A percentile compares a stretch with the other conserved stretches of the same genome.
These are phyloP conservation scores for Rhynchospora breviuscula DNA, from an alignment of 176 grass and related monocot genomes.

Conservation along the genomic window DNA sequence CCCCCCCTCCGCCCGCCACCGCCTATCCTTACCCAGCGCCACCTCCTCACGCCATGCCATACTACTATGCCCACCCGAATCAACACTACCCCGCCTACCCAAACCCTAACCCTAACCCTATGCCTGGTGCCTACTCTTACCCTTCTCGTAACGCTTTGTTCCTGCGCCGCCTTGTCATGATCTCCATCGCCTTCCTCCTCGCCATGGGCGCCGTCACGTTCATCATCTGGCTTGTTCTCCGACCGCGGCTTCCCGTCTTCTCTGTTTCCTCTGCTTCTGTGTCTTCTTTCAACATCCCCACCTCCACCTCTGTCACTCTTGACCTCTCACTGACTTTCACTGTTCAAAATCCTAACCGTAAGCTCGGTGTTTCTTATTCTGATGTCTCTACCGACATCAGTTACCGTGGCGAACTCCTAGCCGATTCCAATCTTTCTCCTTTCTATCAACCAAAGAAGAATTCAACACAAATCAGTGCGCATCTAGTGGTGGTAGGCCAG, in stretches of 20 bases:
- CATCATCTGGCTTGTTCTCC: constrained; percentile 89
- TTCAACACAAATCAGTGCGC: constrained; percentile 41
- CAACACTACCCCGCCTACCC: constrained; percentile 37
- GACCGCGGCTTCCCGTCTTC: constrained; percentile 55
- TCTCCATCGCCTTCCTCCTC: constrained; percentile 47
- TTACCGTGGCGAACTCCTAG: constrained; percentile 36
- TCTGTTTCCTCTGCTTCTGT: constrained; percentile 49
- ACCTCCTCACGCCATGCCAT: constrained; percentile 14
- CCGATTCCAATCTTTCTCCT: constrained; percentile 50
- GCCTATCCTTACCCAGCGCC: constrained; percentile 42
- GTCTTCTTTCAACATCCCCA: constrained; percentile 47
- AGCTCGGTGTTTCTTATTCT: constrained; percentile 68
- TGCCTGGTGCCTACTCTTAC: constrained; percentile 8
- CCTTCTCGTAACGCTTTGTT: constrained; percentile 39
- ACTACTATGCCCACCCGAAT: constrained; percentile 24
- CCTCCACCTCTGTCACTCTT: constrained; percentile 46
- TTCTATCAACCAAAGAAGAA: constrained; percentile 49
- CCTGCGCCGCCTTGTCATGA: constrained; percentile 59
- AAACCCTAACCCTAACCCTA: constrained; percentile 35
- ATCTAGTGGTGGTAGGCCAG: constrained; percentile 38
- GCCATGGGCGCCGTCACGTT: constrained; percentile 56
- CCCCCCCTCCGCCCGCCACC: neutral
- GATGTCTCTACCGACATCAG: constrained; percentile 33
- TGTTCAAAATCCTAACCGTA: constrained; percentile 65
- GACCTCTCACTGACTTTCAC: constrained; percentile 51